phyloP scores from a whole-genome alignment of 108 stramenopile species.

The Parmales sp. region DNA sequence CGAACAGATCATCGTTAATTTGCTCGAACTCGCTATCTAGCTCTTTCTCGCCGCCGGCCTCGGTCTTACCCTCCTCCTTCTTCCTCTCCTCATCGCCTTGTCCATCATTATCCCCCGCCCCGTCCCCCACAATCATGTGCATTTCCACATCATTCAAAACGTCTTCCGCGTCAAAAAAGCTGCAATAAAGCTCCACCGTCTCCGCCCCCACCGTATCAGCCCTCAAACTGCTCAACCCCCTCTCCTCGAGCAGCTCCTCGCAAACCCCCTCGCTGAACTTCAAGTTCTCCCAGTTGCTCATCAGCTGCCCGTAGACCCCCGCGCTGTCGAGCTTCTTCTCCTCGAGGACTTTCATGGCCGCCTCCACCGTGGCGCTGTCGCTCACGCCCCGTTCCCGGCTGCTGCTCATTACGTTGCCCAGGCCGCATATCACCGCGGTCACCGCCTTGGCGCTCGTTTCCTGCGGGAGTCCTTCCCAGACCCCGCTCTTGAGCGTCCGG shows the following conservation, averaged over 20 bases:
- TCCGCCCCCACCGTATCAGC: slow-evolving; percentile 59
- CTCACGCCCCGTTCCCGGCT: slow-evolving; percentile 32
- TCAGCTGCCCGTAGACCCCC: slow-evolving; percentile 51
- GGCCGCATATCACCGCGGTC: slow-evolving; percentile 58
- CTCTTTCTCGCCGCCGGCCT: neutral
- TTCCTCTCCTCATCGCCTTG: neutral
- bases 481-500: slow-evolving; percentile 43
- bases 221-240: slow-evolving; percentile 37
- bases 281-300: slow-evolving; percentile 32
- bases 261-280: slow-evolving; percentile 51
- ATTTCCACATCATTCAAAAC: slow-evolving; percentile 32
- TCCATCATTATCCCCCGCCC: neutral
- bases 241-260: slow-evolving; percentile 44
- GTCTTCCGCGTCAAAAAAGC: slow-evolving; percentile 48
- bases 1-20: slow-evolving; percentile 72
- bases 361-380: slow-evolving; percentile 21
- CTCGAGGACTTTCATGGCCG: slow-evolving; percentile 42
- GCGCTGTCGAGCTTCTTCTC: slow-evolving; percentile 49
- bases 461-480: slow-evolving; percentile 56
- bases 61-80: neutral
- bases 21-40: slow-evolving; percentile 59
- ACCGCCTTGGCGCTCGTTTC: slow-evolving; percentile 67
- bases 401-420: slow-evolving; percentile 54
- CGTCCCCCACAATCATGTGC: slow-evolving; percentile 25
- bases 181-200: slow-evolving; percentile 59